Conservation (phyloP, 257 asterid genomes). For the Parsonsia alboflavescens region DNA sequence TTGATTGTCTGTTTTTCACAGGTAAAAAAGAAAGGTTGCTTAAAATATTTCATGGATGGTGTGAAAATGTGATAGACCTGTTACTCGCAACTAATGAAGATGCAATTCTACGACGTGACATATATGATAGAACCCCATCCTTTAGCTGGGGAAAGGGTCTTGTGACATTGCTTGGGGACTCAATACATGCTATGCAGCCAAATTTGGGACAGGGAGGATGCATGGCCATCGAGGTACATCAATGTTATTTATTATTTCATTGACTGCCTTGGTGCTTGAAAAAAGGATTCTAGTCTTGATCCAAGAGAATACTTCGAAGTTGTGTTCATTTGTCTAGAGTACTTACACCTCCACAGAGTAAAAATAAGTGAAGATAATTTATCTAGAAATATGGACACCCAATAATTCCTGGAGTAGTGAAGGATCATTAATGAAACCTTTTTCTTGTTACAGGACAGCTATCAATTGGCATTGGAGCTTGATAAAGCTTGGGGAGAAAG, state of each 20-base stretch:
- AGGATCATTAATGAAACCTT: not conserved
- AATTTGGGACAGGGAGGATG: constrained; percentile 99
- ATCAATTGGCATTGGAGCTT: constrained; percentile 87
- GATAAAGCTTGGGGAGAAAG: constrained; percentile 56
- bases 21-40: constrained; percentile 84
- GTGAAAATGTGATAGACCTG: constrained; percentile 83
- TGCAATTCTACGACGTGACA: constrained; percentile 90
- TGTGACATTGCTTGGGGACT: constrained; percentile 92
- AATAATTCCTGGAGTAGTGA: constrained; percentile 1
- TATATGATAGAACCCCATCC: constrained; percentile 71
- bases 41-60: constrained; percentile 81
- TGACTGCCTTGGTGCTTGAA: not conserved
- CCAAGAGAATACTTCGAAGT: not conserved
- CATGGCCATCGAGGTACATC: constrained; percentile 93
- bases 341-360: not conserved
- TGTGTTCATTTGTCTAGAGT: not conserved
- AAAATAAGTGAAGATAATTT: no score
- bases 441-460: constrained; percentile 58
- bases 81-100: constrained; percentile 79
- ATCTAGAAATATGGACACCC: not conserved
- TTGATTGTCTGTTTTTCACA: constrained; percentile 18
- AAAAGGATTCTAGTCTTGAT: not conserved
- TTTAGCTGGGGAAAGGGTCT: constrained; percentile 93
- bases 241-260: not conserved
- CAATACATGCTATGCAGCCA: constrained; percentile 99